phyloP scores from a whole-genome alignment of 208 protist species.

The Trypanosomatidae sp. region DNA sequence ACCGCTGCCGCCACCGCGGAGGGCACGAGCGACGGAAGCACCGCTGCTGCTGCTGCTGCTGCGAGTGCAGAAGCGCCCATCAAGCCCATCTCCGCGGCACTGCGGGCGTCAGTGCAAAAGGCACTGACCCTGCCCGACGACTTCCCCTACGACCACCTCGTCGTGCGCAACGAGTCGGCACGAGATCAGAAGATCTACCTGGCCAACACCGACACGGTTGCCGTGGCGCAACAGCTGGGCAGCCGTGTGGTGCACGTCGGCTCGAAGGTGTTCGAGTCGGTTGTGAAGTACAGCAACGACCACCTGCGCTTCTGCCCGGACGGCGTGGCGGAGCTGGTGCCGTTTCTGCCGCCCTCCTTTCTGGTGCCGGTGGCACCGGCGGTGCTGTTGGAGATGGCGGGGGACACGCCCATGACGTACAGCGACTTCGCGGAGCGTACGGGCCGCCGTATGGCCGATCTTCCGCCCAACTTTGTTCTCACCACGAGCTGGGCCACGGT shows the following conservation, averaged over 20 bases:
- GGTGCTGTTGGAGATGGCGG: slow-evolving; percentile 43
- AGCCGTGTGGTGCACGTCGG: slow-evolving; percentile 74
- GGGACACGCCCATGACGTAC: slow-evolving; percentile 30
- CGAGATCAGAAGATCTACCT: slow-evolving; percentile 85
- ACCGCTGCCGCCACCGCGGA: slow-evolving; percentile 6
- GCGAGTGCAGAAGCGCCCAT: slow-evolving; percentile 21
- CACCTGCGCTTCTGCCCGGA: slow-evolving; percentile 75
- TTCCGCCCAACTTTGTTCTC: slow-evolving; percentile 59
- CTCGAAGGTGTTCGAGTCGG: slow-evolving; percentile 84
- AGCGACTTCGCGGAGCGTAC: slow-evolving; percentile 37
- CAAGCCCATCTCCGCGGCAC: slow-evolving; percentile 33
- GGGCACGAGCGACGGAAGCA: no score
- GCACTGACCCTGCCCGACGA: slow-evolving; percentile 51
- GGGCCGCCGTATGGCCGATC: slow-evolving; percentile 13
- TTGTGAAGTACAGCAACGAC: slow-evolving; percentile 78
- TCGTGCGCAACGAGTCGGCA: slow-evolving; percentile 57
- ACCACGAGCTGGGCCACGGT: slow-evolving; percentile 37
- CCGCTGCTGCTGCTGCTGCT: no score
- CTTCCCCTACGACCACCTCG: slow-evolving; percentile 60
- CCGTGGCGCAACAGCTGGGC: slow-evolving; percentile 52
- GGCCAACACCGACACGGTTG: slow-evolving; percentile 49
- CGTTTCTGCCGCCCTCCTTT: slow-evolving; percentile 51
- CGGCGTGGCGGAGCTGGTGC: slow-evolving; percentile 52
- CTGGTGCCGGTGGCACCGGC: slow-evolving; percentile 41
- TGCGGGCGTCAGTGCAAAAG: slow-evolving; percentile 40